These are phyloP conservation scores for Prunus davidiana DNA, from an alignment of 306 rosid genomes.

Conservation along the genomic window DNA sequence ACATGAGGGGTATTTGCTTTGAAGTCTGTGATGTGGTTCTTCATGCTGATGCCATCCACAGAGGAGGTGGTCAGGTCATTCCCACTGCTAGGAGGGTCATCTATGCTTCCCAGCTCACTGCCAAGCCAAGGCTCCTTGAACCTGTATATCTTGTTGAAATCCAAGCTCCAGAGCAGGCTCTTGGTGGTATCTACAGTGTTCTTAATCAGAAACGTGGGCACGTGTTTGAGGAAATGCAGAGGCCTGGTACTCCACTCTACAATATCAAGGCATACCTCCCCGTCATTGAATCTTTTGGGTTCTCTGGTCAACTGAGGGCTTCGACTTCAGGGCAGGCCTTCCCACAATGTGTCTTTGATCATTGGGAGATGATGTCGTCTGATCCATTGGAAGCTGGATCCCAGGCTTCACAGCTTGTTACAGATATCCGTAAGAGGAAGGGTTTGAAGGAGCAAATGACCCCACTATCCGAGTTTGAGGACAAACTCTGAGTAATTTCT, in stretches of 20 bases:
- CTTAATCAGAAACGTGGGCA: conserved; percentile 83
- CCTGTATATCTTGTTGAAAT: conserved; percentile 81
- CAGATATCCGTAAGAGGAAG: conserved; percentile 87
- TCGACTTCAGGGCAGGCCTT: conserved; percentile 96
- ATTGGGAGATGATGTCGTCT: conserved; percentile 87
- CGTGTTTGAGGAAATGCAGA: conserved; percentile 71
- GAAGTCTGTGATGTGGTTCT: conserved; percentile 80
- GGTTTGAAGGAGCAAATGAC: conserved; percentile 71
- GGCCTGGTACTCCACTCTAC: conserved; percentile 80
- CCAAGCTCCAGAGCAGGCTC: conserved; percentile 82
- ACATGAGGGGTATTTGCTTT: conserved; percentile 78
- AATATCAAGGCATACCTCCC: conserved; percentile 82
- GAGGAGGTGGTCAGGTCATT: conserved; percentile 85
- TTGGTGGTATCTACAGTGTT: conserved; percentile 81
- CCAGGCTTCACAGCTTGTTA: conserved; percentile 55
- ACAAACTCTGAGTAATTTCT: conserved; percentile 23
- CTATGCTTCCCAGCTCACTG: conserved; percentile 68
- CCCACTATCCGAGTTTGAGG: conserved; percentile 37
- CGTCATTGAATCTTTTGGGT: conserved; percentile 70
- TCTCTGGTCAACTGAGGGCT: conserved; percentile 73
- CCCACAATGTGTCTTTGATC: conserved; percentile 91
- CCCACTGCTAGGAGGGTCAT: conserved; percentile 81
- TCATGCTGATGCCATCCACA: conserved; percentile 78
- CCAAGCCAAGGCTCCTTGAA: conserved; percentile 82
- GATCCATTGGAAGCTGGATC: conserved; percentile 81